These are phyloP conservation scores for Neoboletus magnificus DNA, from an alignment of 768 basidiomycete genomes.

Conservation along the genomic window DNA sequence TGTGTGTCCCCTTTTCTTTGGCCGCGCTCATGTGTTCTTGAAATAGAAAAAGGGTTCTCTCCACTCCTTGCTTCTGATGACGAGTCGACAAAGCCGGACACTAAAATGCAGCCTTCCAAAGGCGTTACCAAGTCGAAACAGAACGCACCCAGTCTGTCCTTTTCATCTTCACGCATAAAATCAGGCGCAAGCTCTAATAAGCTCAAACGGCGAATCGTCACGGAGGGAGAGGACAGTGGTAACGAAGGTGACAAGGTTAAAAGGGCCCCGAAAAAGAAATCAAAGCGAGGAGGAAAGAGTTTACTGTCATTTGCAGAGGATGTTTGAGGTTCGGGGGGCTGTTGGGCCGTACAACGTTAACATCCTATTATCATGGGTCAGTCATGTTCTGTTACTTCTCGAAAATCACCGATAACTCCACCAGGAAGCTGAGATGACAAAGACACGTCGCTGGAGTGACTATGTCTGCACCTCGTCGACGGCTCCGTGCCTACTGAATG, in stretches of 20 bases:
- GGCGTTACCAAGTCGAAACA: conserved; percentile 25
- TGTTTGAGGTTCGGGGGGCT: conserved; percentile 15
- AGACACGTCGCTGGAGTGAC: not conserved
- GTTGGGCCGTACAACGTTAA: not conserved
- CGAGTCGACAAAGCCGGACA: conserved; percentile 26
- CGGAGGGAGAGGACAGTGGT: conserved; percentile 31
- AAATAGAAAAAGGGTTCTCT: conserved; percentile 57
- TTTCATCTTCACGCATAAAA: conserved; percentile 36
- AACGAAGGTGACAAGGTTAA: conserved; percentile 20
- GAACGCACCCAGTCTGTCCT: conserved; percentile 31
- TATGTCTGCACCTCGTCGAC: not conserved
- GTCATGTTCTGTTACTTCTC: not conserved
- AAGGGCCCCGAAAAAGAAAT: conserved; percentile 48
- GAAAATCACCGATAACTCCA: not conserved
- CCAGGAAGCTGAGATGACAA: not conserved
- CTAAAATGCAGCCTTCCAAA: conserved; percentile 18
- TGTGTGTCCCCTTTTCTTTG: conserved; percentile 1
- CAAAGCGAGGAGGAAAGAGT: conserved; percentile 45
- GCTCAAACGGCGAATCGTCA: conserved; percentile 36
- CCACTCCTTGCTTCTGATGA: conserved; percentile 44
- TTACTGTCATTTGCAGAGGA: conserved; percentile 37
- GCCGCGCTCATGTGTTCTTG: conserved; percentile 1
- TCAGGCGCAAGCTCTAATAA: conserved; percentile 24
- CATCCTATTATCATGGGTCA: conserved; percentile 1
- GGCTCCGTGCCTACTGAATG: not conserved